Evolutionary conservation across 345 rosid species (phyloP).

Genomic region (Ceriops decandra): DNA sequence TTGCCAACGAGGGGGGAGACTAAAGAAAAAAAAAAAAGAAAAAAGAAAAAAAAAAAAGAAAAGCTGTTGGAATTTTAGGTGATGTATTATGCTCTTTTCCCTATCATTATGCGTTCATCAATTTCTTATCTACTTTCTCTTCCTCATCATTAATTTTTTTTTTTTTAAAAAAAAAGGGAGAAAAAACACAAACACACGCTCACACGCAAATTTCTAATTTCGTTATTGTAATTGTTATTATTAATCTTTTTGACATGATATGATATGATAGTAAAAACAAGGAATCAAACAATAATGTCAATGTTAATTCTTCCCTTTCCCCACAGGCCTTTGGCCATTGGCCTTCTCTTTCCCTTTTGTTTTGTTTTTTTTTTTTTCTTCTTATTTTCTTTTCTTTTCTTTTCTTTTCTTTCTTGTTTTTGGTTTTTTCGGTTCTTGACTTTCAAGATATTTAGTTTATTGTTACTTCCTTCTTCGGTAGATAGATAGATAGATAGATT

Average conservation of each 20-base stretch:
- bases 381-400: background rate
- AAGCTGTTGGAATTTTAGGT: slow-evolving; percentile 12
- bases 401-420: slow-evolving; percentile 2
- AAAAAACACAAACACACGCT: too few species aligned
- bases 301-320: too few species aligned
- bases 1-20: background rate
- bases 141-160: too few species aligned
- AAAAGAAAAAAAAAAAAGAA: slow-evolving; percentile 2
- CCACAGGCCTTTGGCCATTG: too few species aligned
- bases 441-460: slow-evolving; percentile 33
- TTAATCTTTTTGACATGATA: background rate
- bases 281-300: too few species aligned
- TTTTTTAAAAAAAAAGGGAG: too few species aligned
- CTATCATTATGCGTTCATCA: too few species aligned
- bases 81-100: background rate
- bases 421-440: slow-evolving; percentile 21
- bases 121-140: too few species aligned
- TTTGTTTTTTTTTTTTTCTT: slow-evolving; percentile 14
- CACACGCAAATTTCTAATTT: too few species aligned
- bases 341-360: background rate
- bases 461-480: too few species aligned
- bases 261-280: background rate
- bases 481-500: too few species aligned
- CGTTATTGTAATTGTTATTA: slow-evolving; percentile 3
- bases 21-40: background rate